A percentile compares a stretch with the other conserved stretches of the same genome.
These are phyloP conservation scores for Strobilomyces confusus DNA, from an alignment of 768 basidiomycete genomes.

Conservation along the genomic window DNA sequence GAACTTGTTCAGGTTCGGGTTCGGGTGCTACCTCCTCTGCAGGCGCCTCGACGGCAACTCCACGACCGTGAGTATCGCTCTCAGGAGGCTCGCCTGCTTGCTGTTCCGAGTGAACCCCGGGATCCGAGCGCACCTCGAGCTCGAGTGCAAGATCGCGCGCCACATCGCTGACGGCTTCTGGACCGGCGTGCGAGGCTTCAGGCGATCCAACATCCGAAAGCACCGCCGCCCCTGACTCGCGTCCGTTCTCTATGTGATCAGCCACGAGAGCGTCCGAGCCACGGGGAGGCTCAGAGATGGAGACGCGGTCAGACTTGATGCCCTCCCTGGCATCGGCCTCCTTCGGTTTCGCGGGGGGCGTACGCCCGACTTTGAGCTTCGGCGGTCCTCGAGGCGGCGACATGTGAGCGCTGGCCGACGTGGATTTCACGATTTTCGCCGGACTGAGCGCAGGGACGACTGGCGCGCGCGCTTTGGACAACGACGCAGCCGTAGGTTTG, in stretches of 20 bases:
- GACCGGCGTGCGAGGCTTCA: slow-evolving; percentile 16
- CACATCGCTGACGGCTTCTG: slow-evolving; percentile 10
- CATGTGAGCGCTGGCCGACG: slow-evolving; percentile 26
- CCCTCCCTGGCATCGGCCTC: slow-evolving; percentile 20
- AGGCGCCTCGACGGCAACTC: background rate
- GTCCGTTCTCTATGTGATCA: slow-evolving; percentile 26
- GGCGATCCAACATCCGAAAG: slow-evolving; percentile 17
- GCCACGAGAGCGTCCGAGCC: slow-evolving; percentile 18
- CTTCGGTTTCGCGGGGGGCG: slow-evolving; percentile 22
- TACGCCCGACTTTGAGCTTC: slow-evolving; percentile 25
- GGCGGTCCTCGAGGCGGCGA: slow-evolving; percentile 28
- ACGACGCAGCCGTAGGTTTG: slow-evolving; percentile 79
- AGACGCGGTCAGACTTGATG: slow-evolving; percentile 14
- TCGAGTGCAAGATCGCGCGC: slow-evolving; percentile 9
- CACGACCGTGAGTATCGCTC: slow-evolving; percentile 5
- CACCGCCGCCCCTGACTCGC: slow-evolving; percentile 15
- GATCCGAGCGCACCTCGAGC: slow-evolving; percentile 7
- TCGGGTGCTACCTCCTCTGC: slow-evolving; percentile 12
- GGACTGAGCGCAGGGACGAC: slow-evolving; percentile 15
- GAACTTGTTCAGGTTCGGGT: slow-evolving; percentile 5
- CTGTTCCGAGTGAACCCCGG: slow-evolving; percentile 12
- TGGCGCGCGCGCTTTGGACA: slow-evolving; percentile 54
- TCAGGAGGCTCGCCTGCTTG: slow-evolving; percentile 5
- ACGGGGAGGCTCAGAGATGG: slow-evolving; percentile 23
- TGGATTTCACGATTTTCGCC: slow-evolving; percentile 27